Conservation (phyloP, 345 rosid species). For the Eucalyptus grandis region DNA sequence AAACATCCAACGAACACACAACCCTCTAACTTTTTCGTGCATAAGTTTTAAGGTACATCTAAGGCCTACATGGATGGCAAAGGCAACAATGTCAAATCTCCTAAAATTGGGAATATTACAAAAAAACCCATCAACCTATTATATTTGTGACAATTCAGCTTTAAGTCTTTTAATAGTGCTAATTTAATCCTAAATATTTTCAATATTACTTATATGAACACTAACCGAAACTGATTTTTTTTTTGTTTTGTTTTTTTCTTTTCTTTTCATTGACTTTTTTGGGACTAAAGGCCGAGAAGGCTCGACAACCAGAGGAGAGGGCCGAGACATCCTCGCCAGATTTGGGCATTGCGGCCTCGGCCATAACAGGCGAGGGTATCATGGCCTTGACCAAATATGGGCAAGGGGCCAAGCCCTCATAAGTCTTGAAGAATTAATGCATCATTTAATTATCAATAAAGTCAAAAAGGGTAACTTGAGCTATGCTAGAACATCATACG, state of each 20-base stretch:
- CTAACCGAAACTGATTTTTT: no score
- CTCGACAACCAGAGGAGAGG: rapidly evolving
- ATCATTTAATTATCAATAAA: not conserved
- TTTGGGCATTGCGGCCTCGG: no score
- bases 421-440: not conserved
- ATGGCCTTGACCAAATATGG: not conserved
- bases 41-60: not conserved
- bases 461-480: not conserved
- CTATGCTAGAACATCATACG: not conserved
- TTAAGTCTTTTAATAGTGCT: no score
- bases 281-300: not conserved
- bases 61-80: not conserved
- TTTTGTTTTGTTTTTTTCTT: no score
- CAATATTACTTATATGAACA: no score
- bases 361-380: not conserved
- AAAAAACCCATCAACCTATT: no score
- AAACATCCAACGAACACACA: not conserved
- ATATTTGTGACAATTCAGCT: not conserved
- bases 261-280: no score
- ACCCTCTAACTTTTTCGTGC: not conserved
- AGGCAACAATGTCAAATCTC: not conserved
- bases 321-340: rapidly evolving
- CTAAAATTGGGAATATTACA: not conserved
- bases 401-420: not conserved
- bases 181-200: no score